Percentiles rank a stretch among this genome's conserved stretches.
These are phyloP conservation scores for Amylostereum areolatum DNA, from an alignment of 1,284 basidiomycete species.

Conservation along the genomic window DNA sequence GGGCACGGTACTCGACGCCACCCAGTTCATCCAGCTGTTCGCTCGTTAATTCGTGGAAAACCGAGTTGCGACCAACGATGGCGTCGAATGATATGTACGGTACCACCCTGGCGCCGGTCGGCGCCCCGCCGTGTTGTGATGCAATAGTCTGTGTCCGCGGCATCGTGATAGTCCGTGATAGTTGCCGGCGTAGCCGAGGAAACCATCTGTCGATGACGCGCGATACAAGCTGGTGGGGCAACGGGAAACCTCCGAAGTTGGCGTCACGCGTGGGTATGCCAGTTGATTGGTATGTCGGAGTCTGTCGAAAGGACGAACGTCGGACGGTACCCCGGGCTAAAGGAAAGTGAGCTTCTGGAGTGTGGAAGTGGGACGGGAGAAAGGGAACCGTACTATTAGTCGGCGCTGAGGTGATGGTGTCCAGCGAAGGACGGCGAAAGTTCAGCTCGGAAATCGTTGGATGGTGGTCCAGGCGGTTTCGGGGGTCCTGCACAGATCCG, in stretches of 20 bases:
- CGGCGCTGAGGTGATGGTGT: slow-evolving; percentile 3
- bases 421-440: background rate
- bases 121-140: slow-evolving; percentile 21
- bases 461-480: background rate
- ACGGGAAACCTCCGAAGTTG: slow-evolving; percentile 84
- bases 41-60: slow-evolving; percentile 75
- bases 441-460: slow-evolving; percentile 5
- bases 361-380: too few relatives aligned
- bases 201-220: slow-evolving; percentile 45
- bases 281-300: slow-evolving; percentile 5
- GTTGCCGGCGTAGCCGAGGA: slow-evolving; percentile 43
- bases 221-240: slow-evolving; percentile 58
- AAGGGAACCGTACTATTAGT: slow-evolving; percentile 1
- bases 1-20: slow-evolving; percentile 90
- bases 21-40: slow-evolving; percentile 90
- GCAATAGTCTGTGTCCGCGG: slow-evolving; percentile 63
- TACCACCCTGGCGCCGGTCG: slow-evolving; percentile 41
- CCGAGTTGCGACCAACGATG: slow-evolving; percentile 80
- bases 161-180: slow-evolving; percentile 64
- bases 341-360: too few relatives aligned
- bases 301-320: background rate
- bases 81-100: slow-evolving; percentile 87
- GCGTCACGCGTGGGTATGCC: slow-evolving; percentile 16
- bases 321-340: too few relatives aligned
- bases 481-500: too few relatives aligned